Evolutionary conservation across 306 rosid species (phyloP), one percentile per base, ranked within the genome.

Genomic region (Vicia sativa): DNA sequence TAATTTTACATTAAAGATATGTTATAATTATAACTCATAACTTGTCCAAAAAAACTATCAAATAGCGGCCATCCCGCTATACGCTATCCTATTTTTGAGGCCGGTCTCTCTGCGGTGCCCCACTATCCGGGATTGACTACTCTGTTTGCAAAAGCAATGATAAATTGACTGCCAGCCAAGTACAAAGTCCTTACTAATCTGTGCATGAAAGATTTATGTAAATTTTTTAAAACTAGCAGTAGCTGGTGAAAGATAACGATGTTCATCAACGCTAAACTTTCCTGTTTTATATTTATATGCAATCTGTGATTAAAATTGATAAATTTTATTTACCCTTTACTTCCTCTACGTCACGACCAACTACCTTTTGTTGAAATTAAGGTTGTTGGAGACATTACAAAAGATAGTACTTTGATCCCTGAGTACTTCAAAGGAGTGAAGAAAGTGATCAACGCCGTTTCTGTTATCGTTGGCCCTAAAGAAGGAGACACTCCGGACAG

Each of bases 401-500:
- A 83, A 81, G 90, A 79, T 79, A 79, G 83, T 82, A 90, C 93
- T 50, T 77, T 93, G 78, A 67, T 64, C 39, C 91, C 96, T 23
- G 91, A 88, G 67, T 79, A 75, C 79, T 93, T 90, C 68, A 85
- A 85, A 78, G 97, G 97, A 73, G 97, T 90, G 73, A 87, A 84
- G 86, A 93, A 79, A 71, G 90, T 93, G 60, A 83, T 93, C 71
- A 93, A 89, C 77, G 87, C 87, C 41, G 90, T 79, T 75, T 87
- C 98, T 55, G 97, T 93, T 72, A 93, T 90, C 71, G 96, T 93
- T 72, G 98, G 98, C 21, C 98, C 98, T 38, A 90, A 93, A 83
- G 98, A 93, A 86, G 98, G 98, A 82, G 82, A 78, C 79, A 93
- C 98, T 77, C 96, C 97, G 44, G 98, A 93, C 54, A 83, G 98